Percentiles rank a stretch among this genome's conserved stretches.
These are phyloP conservation scores for Pueraria montana DNA, from an alignment of 306 rosid species.

Conservation along the genomic window DNA sequence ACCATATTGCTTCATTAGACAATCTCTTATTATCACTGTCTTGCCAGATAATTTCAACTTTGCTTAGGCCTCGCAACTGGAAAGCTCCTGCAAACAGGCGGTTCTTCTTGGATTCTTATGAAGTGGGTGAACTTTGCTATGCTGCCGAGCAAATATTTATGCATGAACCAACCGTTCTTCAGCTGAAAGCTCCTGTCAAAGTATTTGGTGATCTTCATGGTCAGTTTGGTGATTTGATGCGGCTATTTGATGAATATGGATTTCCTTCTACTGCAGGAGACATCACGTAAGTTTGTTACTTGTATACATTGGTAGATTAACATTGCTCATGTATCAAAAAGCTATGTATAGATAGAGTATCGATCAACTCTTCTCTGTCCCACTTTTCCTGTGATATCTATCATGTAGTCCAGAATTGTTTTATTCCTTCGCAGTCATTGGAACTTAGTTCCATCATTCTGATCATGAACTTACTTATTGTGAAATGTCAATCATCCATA, in stretches of 20 bases:
- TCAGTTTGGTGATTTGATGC: constrained; percentile 99
- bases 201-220: constrained; percentile 99
- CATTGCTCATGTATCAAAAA: constrained; percentile 35
- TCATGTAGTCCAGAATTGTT: constrained; percentile 20
- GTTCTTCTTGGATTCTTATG: constrained; percentile 98
- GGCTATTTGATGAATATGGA: constrained; percentile 99
- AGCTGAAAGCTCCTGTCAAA: constrained; percentile 96
- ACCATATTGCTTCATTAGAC: constrained; percentile 33
- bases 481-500: constrained; percentile 36
- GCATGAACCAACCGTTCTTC: constrained; percentile 97
- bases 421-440: constrained; percentile 18
- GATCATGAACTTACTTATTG: constrained; percentile 13
- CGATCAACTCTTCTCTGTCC: constrained; percentile 23
- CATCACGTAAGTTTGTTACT: constrained; percentile 79
- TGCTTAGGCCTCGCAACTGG: constrained; percentile 98
- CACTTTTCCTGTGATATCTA: constrained; percentile 13
- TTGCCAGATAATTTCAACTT: constrained; percentile 82
- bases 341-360: constrained; percentile 15
- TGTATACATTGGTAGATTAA: constrained; percentile 34
- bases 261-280: constrained; percentile 99
- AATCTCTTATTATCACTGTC: constrained; percentile 37
- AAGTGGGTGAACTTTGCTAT: constrained; percentile 99
- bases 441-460: constrained; percentile 26
- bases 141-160: constrained; percentile 99
- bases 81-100: constrained; percentile 91